A percentile compares a stretch with the other conserved stretches of the same genome.
Conservation (phyloP, 495 filamentous ascomycete species). For the Glutinoglossum americanum region DNA sequence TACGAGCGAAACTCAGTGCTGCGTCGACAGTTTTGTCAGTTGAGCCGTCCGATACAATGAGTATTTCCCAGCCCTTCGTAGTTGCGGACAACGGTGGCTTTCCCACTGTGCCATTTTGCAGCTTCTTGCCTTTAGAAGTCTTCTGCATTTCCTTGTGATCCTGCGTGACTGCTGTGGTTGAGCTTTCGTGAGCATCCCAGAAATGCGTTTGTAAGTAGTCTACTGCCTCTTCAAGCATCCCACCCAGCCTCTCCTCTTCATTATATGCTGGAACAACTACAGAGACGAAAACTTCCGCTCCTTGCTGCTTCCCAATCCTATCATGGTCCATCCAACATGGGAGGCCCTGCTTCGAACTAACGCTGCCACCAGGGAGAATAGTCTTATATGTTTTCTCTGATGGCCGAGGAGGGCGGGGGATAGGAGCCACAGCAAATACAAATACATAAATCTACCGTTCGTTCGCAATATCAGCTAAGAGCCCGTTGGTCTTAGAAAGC, state of each 20-base stretch:
- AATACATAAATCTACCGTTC: slow-evolving; percentile 38
- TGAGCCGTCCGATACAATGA: slow-evolving; percentile 89
- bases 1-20: slow-evolving; percentile 53
- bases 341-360: slow-evolving; percentile 35
- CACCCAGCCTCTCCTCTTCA: slow-evolving; percentile 58
- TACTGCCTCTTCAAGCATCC: slow-evolving; percentile 80
- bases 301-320: slow-evolving; percentile 26
- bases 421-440: slow-evolving; percentile 55
- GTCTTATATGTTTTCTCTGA: slow-evolving; percentile 78
- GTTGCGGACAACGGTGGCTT: neutral
- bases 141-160: neutral
- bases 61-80: slow-evolving; percentile 64
- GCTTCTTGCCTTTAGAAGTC: neutral
- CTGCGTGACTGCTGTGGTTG: neutral
- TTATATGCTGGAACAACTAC: slow-evolving; percentile 93
- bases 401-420: slow-evolving; percentile 47
- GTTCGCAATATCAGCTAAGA: neutral
- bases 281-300: slow-evolving; percentile 47
- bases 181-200: neutral
- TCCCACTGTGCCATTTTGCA: slow-evolving; percentile 4
- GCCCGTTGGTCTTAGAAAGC: neutral
- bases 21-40: slow-evolving; percentile 62
- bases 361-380: slow-evolving; percentile 39
- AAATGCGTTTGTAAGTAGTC: slow-evolving; percentile 40
- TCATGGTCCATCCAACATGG: slow-evolving; percentile 69